A percentile compares a stretch with the other conserved stretches of the same genome.
Evolutionary conservation across 257 asterid genomes (phyloP).

Genomic region (Gynochthodes officinalis): DNA sequence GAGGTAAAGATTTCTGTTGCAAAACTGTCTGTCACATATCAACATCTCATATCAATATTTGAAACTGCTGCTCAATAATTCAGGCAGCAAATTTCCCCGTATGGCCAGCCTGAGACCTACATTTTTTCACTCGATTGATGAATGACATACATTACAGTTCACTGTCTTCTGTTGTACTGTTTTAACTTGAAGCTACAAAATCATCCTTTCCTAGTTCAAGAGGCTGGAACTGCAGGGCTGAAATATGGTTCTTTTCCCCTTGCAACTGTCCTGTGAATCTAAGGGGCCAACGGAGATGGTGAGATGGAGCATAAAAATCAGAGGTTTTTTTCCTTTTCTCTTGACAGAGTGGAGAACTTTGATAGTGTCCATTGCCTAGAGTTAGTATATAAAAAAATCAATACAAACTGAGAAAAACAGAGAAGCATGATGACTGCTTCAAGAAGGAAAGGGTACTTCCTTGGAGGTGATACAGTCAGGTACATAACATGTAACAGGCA

Average conservation of each 20-base stretch:
- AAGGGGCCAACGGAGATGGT: neutral
- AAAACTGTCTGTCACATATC: neutral
- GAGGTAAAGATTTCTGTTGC: neutral
- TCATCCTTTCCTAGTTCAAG: neutral
- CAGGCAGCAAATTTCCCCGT: neutral
- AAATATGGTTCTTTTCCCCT: neutral
- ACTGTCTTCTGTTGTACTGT: neutral
- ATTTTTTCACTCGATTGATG: neutral
- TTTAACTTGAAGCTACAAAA: neutral
- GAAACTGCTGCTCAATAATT: neutral
- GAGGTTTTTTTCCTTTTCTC: slow-evolving; percentile 50
- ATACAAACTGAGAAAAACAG: slow-evolving; percentile 72
- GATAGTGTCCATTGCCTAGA: slow-evolving; percentile 59
- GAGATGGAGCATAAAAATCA: slow-evolving; percentile 23
- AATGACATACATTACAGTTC: neutral
- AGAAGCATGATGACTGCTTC: slow-evolving; percentile 88
- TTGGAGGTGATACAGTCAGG: slow-evolving; percentile 69
- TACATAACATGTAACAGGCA: slow-evolving; percentile 61
- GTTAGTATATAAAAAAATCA: slow-evolving; percentile 48
- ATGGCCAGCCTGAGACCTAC: no score
- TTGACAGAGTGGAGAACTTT: slow-evolving; percentile 27
- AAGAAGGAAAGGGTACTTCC: slow-evolving; percentile 70
- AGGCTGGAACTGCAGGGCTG: neutral
- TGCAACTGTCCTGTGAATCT: neutral
- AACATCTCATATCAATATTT: neutral